Evolutionary conservation across 2,329 filamentous ascomycete species (phyloP).

Genomic region (Aspergillus glaucus): DNA sequence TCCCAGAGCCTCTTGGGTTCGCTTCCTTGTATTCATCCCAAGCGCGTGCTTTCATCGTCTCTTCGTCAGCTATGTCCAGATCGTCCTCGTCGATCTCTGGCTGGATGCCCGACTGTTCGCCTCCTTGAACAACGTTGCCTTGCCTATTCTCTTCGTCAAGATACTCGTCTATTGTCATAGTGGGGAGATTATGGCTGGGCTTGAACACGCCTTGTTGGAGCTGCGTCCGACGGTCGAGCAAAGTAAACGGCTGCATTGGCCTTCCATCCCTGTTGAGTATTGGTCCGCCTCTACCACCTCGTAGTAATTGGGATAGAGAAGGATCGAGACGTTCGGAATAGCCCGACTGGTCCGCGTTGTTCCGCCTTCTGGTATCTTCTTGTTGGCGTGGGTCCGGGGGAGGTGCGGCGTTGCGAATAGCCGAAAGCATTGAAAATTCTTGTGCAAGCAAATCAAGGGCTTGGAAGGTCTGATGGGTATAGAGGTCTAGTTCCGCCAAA

Average conservation of each 20-base stretch:
- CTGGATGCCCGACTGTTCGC: conserved; percentile 62
- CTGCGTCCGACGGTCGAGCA: conserved; percentile 70
- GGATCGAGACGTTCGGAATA: conserved; percentile 72
- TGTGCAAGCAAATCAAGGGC: conserved; percentile 79
- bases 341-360: conserved; percentile 45
- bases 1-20: conserved; percentile 63
- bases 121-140: conserved; percentile 87
- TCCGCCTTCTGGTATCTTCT: conserved; percentile 39
- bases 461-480: conserved; percentile 74
- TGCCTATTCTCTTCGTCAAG: conserved; percentile 79
- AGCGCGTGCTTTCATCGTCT: conserved; percentile 84
- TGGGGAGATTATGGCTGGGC: conserved; percentile 85
- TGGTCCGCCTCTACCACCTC: conserved; percentile 54
- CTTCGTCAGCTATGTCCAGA: conserved; percentile 75
- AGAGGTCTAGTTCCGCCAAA: conserved; percentile 66
- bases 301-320: conserved; percentile 48
- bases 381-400: conserved; percentile 26
- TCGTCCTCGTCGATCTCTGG: conserved; percentile 84
- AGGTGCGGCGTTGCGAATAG: conserved; percentile 53
- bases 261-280: conserved; percentile 73
- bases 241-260: conserved; percentile 83
- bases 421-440: conserved; percentile 74
- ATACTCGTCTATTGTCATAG: conserved; percentile 98
- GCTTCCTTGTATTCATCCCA: conserved; percentile 95
- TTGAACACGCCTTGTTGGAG: conserved; percentile 77